Evolutionary conservation across 371 early-diverging fungal genomes (phyloP), one percentile per base, ranked within the genome.

Genomic region (Mortierella sp.): DNA sequence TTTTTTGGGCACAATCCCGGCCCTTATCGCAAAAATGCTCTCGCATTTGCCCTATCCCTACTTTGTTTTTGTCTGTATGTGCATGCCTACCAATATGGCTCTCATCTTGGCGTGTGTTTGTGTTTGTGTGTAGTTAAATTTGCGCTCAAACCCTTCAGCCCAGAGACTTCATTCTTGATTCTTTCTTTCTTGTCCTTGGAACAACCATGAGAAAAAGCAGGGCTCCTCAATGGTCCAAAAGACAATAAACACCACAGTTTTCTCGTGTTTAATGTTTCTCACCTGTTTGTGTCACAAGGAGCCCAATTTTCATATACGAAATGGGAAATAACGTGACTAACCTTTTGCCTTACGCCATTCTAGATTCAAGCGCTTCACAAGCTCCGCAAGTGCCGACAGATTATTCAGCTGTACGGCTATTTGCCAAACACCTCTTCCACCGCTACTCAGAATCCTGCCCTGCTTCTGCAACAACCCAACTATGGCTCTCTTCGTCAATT

Each of bases 401-500:
- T 81, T 70, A 72, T 81, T 32, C 81, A 81, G 35, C 73, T 81
- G 16, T 81, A 81, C 35, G 81, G 81, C 14, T 81, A 81, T 58
- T 70, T 81, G 26, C 81, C 81, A 20, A 81, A 62, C 55, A 43
- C 70, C 9, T 68, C 72, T 49, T 66, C 69, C 0, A 72, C 59
- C 12, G 16, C 66, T 26, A 52, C 30, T 30, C 81, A 81, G 22
- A 60, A 72, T 40, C 81, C 81, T 20, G 81, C 81, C 12, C 63
- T 81, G 12, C 66, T 81, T 8, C 60, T 81, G 20, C 81, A 81
- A 47, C 81, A 81, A 35, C 81, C 81, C 30, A 66, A 59, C 64
- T 70, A 68, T 18, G 81, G 81, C 20, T 81, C 81, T 9, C 73
- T 81, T n/a, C 81, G 81, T 35, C 76, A 81, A 49, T 81, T 81